phyloP scores from a whole-genome alignment of 1,284 basidiomycete genomes.

The Microbotryum lychnidis-dioicae region DNA sequence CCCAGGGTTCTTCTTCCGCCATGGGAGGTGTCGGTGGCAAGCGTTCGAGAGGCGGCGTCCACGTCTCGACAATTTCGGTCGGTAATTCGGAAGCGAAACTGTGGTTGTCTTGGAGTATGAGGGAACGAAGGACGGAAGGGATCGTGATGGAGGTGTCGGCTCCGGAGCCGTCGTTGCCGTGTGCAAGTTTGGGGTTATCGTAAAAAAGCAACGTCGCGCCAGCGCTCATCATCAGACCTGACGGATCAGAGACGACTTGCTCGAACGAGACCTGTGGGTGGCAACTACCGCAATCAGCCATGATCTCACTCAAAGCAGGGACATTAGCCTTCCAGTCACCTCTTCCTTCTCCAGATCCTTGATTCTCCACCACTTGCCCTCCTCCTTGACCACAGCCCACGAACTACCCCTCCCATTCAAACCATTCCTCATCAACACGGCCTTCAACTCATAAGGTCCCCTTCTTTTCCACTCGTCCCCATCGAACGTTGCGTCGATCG shows the following conservation, averaged over 20 bases:
- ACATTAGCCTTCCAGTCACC: background rate
- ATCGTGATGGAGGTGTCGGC: background rate
- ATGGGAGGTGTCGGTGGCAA: background rate
- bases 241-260: slow-evolving; percentile 8
- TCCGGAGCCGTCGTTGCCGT: background rate
- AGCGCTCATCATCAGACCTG: slow-evolving; percentile 16
- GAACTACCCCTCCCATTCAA: slow-evolving; percentile 22
- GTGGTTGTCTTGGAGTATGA: slow-evolving; percentile 17
- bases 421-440: slow-evolving; percentile 20
- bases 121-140: background rate
- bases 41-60: slow-evolving; percentile 5
- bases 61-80: slow-evolving; percentile 1
- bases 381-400: slow-evolving; percentile 12
- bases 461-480: background rate
- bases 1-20: too few relatives aligned
- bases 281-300: background rate
- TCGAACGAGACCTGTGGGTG: slow-evolving; percentile 11
- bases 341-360: slow-evolving; percentile 10
- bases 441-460: slow-evolving; percentile 21
- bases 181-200: background rate
- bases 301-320: background rate
- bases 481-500: slow-evolving; percentile 2
- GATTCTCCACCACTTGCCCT: slow-evolving; percentile 20
- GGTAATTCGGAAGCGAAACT: slow-evolving; percentile 13
- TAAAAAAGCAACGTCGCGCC: slow-evolving; percentile 21